These are phyloP conservation scores for Talaromyces sp. DNA, from an alignment of 2,329 filamentous ascomycete species.

Conservation along the genomic window DNA sequence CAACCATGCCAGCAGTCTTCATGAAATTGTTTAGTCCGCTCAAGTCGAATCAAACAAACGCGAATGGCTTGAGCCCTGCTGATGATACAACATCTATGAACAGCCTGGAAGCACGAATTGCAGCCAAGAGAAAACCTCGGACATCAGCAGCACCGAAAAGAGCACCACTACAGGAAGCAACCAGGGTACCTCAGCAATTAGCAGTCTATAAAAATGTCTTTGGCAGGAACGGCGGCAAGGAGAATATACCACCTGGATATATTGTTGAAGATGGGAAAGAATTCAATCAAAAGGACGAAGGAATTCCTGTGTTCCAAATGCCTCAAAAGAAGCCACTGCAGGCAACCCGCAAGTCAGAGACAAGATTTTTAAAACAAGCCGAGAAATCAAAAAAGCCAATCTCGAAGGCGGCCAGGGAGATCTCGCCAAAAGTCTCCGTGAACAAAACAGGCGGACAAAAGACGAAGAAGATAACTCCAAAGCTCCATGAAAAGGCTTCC, in stretches of 20 bases:
- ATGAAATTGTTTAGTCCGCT: constrained; percentile 40
- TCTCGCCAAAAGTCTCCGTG: neutral
- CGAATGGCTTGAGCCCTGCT: neutral
- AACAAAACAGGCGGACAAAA: neutral
- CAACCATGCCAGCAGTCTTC: constrained; percentile 36
- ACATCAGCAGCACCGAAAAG: constrained; percentile 25
- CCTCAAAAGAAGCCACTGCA: constrained; percentile 21
- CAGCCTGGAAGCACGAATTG: constrained; percentile 28
- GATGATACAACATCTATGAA: constrained; percentile 17
- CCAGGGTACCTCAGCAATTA: constrained; percentile 34
- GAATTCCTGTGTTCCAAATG: constrained; percentile 10
- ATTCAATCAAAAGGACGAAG: constrained; percentile 12
- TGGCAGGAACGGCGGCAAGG: constrained; percentile 54
- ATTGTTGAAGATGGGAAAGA: constrained; percentile 14
- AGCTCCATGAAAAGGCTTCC: neutral
- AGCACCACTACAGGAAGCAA: constrained; percentile 43
- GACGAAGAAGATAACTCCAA: neutral
- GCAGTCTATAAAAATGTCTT: constrained; percentile 40
- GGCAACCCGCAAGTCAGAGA: neutral
- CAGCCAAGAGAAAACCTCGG: constrained; percentile 24
- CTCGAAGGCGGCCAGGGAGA: constrained; percentile 1
- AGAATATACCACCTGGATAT: constrained; percentile 53
- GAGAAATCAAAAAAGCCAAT: neutral
- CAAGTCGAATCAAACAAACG: constrained; percentile 20
- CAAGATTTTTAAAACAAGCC: neutral